Evolutionary conservation across 257 asterid species (phyloP).

Genomic region (Ligustrum vulgare): DNA sequence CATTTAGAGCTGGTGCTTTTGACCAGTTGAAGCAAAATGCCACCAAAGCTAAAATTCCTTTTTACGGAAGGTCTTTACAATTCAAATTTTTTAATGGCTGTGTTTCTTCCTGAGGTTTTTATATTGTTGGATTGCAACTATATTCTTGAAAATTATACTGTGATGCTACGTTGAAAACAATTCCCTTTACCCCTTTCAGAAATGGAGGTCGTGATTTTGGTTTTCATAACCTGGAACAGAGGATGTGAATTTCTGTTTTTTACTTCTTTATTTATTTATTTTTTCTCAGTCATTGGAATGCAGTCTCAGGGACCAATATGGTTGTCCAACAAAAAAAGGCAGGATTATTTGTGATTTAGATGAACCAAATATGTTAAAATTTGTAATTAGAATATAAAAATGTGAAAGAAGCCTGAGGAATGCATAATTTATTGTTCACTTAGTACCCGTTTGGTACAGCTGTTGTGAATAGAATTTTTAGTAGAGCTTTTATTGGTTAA

Average conservation of each 20-base stretch:
- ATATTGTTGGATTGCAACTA: not conserved
- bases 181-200: not conserved
- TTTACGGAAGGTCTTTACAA: slow-evolving; percentile 74
- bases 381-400: no score
- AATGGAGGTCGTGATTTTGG: not conserved
- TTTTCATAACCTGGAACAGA: slow-evolving; percentile 5
- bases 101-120: slow-evolving; percentile 7
- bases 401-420: not conserved
- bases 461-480: no score
- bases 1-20: slow-evolving; percentile 98
- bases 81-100: not conserved
- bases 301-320: not conserved
- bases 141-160: not conserved
- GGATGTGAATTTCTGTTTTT: not conserved
- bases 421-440: not conserved
- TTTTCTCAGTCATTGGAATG: not conserved
- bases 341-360: slow-evolving; percentile 4
- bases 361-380: not conserved
- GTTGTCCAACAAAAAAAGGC: not conserved
- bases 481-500: no score
- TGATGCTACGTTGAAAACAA: slow-evolving; percentile 1
- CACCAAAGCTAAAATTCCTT: slow-evolving; percentile 91
- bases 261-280: not conserved
- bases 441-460: no score
- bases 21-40: slow-evolving; percentile 97